Evolutionary conservation across 2,329 filamentous ascomycete genomes (phyloP), one percentile per base, ranked within the genome.

Genomic region (Aureobasidium namibiae): DNA sequence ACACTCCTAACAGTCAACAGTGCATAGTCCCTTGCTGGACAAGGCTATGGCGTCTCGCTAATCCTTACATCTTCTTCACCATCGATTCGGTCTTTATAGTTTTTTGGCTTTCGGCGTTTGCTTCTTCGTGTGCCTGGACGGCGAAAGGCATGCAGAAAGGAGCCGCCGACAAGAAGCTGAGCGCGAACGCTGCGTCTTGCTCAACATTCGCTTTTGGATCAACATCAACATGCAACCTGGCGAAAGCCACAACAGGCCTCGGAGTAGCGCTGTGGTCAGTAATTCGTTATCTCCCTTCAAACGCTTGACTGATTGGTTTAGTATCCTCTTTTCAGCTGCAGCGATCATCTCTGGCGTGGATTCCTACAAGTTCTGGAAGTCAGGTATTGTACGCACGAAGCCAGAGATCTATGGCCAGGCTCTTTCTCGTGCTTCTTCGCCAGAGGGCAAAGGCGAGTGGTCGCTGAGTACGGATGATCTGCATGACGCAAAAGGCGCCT

Each of bases 1-100:
- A 9, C 38, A 41, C n/a, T 41, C 38, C 38, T 21, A 24, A 31
- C 31, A 23, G 8, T 41, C 10, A 8, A 11, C n/a, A 52, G 38
- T 42, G 36, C 50, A 56, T 56, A 56, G 24, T 57, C 18, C 54
- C 54, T 57, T 57, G 41, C 42, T 57, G 54, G 54, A 57, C 54
- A 48, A 48, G 42, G 33, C n/a, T 48, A 29, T 57, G 54, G 54
- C 54, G 54, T 23, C 34, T 57, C 16, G 23, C 41, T 23, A 57
- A 39, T 39, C 42, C 54, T 9, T 57, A 46, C 24, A 18, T 39
- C n/a, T 42, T 46, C 34, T 9, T 46, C 7, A 14, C 23, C 3
- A 48, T 57, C 42, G 54, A 57, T 18, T 31, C 33, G 2, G 33
- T 39, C 3, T 48, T 57, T 36, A 46, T 33, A 6, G 39, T 48